Evolutionary conservation across 305 asterid species (phyloP).

Genomic region (Coffea humblotiana): DNA sequence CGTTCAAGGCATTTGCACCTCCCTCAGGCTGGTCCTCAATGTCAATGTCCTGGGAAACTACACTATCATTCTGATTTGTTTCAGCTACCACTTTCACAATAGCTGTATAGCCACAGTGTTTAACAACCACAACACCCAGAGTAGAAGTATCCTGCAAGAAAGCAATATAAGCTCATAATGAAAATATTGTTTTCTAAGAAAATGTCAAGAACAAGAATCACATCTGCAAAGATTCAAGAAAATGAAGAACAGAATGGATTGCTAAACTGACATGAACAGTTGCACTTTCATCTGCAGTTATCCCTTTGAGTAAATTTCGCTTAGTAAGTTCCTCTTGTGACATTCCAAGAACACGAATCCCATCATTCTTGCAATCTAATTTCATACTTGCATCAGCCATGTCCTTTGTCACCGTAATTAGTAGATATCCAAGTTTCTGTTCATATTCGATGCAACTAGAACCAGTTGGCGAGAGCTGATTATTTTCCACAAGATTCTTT

Average conservation of each 20-base stretch:
- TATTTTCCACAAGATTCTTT: slow-evolving; percentile 45
- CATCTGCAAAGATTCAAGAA: background rate
- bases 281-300: slow-evolving; percentile 91
- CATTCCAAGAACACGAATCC: slow-evolving; percentile 64
- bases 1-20: slow-evolving; percentile 83
- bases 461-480: slow-evolving; percentile 24
- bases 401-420: slow-evolving; percentile 55
- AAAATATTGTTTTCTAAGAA: slow-evolving; percentile 12
- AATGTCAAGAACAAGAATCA: background rate
- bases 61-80: slow-evolving; percentile 53
- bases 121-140: slow-evolving; percentile 78
- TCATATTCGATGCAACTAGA: slow-evolving; percentile 36
- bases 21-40: slow-evolving; percentile 83
- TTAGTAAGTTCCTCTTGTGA: slow-evolving; percentile 62
- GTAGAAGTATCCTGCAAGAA: slow-evolving; percentile 73
- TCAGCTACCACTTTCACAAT: slow-evolving; percentile 68
- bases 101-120: slow-evolving; percentile 77
- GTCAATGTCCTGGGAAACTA: slow-evolving; percentile 66
- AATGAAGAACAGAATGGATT: background rate
- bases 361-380: slow-evolving; percentile 71
- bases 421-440: slow-evolving; percentile 71
- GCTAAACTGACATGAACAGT: slow-evolving; percentile 65
- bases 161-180: slow-evolving; percentile 16
- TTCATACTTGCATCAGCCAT: slow-evolving; percentile 67
- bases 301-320: slow-evolving; percentile 83